Conservation (phyloP, 1,139 yeast genomes). For the Ashbya aceris region DNA sequence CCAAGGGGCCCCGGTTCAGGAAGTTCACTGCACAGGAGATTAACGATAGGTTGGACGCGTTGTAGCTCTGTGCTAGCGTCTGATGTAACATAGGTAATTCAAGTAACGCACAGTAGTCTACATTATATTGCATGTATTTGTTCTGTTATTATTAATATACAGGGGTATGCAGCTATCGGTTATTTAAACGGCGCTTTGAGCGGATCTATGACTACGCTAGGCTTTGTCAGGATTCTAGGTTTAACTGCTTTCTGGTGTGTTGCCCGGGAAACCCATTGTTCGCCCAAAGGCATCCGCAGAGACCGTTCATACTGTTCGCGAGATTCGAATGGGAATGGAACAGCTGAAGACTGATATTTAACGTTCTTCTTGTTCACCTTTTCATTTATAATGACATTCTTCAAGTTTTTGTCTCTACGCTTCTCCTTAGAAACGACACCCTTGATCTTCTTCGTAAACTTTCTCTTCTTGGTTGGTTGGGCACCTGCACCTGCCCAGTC, state of each 20-base stretch:
- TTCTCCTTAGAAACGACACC: conserved; percentile 66
- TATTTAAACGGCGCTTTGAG: conserved; percentile 40
- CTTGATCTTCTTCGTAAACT: conserved; percentile 55
- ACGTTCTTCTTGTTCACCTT: conserved; percentile 71
- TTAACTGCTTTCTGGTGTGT: conserved; percentile 82
- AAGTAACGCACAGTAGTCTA: background rate
- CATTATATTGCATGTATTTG: background rate
- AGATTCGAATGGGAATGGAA: conserved; percentile 90
- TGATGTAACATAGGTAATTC: background rate
- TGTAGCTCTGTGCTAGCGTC: conserved; percentile 34
- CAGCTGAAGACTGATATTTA: conserved; percentile 76
- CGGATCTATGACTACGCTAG: conserved; percentile 88
- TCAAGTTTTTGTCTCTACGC: conserved; percentile 67
- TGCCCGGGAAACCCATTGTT: conserved; percentile 87
- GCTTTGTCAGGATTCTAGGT: conserved; percentile 81
- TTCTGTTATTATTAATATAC: conserved; percentile 1
- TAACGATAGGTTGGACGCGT: conserved; percentile 87
- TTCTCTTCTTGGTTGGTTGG: conserved; percentile 46
- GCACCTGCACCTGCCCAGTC: conserved; percentile 66
- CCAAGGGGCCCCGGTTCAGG: conserved; percentile 79
- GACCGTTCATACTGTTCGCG: conserved; percentile 92
- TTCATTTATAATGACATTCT: conserved; percentile 85
- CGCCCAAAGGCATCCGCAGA: conserved; percentile 92
- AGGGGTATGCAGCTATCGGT: background rate
- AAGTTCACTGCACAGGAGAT: conserved; percentile 83